Conservation (phyloP, 164 flowering plant species). For the Kingdonia uniflora region DNA sequence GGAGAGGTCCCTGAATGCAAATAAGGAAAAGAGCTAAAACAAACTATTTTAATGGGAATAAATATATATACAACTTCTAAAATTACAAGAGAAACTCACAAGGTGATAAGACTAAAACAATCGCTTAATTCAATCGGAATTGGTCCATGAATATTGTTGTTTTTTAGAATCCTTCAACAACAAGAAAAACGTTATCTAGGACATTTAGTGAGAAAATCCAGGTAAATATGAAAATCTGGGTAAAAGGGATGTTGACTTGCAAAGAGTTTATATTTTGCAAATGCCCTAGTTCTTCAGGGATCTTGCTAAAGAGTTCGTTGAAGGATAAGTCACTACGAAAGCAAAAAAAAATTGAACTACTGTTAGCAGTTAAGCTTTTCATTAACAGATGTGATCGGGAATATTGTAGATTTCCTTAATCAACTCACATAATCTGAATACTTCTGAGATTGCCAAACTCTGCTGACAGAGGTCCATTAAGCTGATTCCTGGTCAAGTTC, state of each 20-base stretch:
- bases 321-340: slow-evolving; percentile 70
- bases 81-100: slow-evolving; percentile 34
- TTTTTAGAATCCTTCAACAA: slow-evolving; percentile 47
- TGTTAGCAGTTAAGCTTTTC: not conserved
- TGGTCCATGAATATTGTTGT: slow-evolving; percentile 54
- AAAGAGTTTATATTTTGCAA: slow-evolving; percentile 58
- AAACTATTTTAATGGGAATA: not conserved
- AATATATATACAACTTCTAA: not conserved
- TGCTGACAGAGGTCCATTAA: slow-evolving; percentile 51
- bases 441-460: slow-evolving; percentile 83
- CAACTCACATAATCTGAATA: slow-evolving; percentile 54
- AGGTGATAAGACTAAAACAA: slow-evolving; percentile 56
- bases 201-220: not conserved
- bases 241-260: slow-evolving; percentile 26
- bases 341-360: not conserved
- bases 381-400: not conserved
- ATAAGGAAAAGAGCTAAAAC: not conserved
- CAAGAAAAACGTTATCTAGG: not conserved
- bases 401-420: too few relatives aligned
- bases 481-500: slow-evolving; percentile 56
- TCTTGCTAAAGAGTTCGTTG: slow-evolving; percentile 53
- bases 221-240: not conserved
- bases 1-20: slow-evolving; percentile 51
- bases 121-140: slow-evolving; percentile 66
- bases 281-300: slow-evolving; percentile 75